phyloP scores from a whole-genome alignment of 768 basidiomycete species.

The Xerocomus spinulosus region DNA sequence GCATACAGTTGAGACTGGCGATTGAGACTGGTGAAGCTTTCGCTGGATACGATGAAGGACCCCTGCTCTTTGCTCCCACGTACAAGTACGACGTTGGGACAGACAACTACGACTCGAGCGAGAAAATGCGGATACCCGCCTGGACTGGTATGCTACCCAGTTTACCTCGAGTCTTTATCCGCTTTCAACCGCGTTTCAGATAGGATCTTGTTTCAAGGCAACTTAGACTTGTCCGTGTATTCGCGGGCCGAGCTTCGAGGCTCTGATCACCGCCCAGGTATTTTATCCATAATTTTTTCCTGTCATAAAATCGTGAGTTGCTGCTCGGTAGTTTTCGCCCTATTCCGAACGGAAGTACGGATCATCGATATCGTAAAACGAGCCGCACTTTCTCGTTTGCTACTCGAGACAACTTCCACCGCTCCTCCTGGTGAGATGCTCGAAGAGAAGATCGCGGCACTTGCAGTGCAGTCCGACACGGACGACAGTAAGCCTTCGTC shows the following conservation, averaged over 20 bases:
- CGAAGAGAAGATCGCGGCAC: slow-evolving; percentile 62
- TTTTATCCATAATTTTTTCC: slow-evolving; percentile 5
- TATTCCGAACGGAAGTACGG: slow-evolving; percentile 75
- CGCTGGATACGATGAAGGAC: slow-evolving; percentile 81
- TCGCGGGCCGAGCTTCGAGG: slow-evolving; percentile 78
- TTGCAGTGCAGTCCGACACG: slow-evolving; percentile 45
- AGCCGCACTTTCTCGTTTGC: slow-evolving; percentile 58
- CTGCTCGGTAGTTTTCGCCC: slow-evolving; percentile 61
- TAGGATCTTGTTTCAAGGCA: slow-evolving; percentile 85
- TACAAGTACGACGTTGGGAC: slow-evolving; percentile 86
- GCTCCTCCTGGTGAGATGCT: slow-evolving; percentile 63
- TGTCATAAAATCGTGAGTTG: not conserved
- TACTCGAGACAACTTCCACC: slow-evolving; percentile 61
- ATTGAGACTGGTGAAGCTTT: slow-evolving; percentile 78
- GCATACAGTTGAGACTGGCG: slow-evolving; percentile 58
- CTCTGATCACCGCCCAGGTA: slow-evolving; percentile 96
- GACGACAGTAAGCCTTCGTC: slow-evolving; percentile 28
- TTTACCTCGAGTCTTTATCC: not conserved
- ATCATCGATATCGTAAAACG: slow-evolving; percentile 77
- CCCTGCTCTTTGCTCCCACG: slow-evolving; percentile 87
- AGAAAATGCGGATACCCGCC: slow-evolving; percentile 93
- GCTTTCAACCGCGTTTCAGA: slow-evolving; percentile 45
- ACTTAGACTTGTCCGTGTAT: slow-evolving; percentile 73
- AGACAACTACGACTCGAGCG: slow-evolving; percentile 89
- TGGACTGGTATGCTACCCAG: slow-evolving; percentile 76